These are phyloP conservation scores for Hypoxylon cercidicola DNA, from an alignment of 495 filamentous ascomycete genomes.

Conservation along the genomic window DNA sequence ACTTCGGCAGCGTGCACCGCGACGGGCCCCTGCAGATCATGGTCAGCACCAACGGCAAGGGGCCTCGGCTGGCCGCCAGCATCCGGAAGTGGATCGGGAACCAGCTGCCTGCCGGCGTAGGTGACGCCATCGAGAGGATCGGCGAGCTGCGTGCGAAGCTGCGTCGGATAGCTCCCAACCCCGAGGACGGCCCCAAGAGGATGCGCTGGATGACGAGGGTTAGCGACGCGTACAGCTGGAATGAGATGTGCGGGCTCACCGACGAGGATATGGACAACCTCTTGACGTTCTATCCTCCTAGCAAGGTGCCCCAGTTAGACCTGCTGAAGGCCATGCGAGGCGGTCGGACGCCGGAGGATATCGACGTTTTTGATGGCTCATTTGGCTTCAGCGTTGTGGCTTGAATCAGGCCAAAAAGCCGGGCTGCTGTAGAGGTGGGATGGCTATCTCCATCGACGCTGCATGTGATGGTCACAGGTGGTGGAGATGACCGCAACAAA, in stretches of 20 bases:
- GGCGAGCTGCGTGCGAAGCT: constrained; percentile 82
- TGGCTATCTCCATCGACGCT: background rate
- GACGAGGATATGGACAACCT: constrained; percentile 86
- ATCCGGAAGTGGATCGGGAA: constrained; percentile 85
- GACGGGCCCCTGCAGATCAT: constrained; percentile 97
- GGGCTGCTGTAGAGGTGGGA: background rate
- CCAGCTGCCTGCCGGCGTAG: constrained; percentile 77
- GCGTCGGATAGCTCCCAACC: constrained; percentile 75
- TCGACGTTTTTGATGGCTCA: constrained; percentile 66
- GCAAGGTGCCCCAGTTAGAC: constrained; percentile 58
- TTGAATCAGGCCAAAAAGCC: constrained; percentile 34
- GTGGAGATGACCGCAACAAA: no score
- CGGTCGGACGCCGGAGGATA: constrained; percentile 55
- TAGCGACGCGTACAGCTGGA: constrained; percentile 86
- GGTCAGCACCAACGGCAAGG: constrained; percentile 98
- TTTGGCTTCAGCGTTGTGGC: constrained; percentile 67
- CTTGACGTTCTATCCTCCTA: constrained; percentile 71
- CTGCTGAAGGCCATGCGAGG: constrained; percentile 62
- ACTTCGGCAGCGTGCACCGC: constrained; percentile 93
- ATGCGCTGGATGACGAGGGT: constrained; percentile 97
- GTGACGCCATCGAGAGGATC: constrained; percentile 83
- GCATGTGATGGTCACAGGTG: no score
- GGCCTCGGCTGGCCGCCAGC: constrained; percentile 88
- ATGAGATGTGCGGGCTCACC: constrained; percentile 85
- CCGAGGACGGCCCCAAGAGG: constrained; percentile 81